Evolutionary conservation across 1,284 basidiomycete genomes (phyloP).

Genomic region (Microbotryum lychnidis-dioicae): DNA sequence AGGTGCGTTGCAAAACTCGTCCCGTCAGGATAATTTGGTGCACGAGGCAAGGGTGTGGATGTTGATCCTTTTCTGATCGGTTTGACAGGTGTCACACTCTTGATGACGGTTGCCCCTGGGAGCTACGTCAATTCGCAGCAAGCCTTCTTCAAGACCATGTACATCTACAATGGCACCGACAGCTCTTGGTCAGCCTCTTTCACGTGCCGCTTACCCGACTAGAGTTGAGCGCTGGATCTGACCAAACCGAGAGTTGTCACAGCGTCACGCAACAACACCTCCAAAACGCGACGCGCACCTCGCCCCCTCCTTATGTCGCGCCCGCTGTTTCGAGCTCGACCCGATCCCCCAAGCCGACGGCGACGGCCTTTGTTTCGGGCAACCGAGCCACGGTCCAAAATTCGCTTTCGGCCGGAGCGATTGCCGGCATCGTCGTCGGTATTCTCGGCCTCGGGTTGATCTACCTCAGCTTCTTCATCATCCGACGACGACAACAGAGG

Average conservation of each 20-base stretch:
- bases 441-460: not conserved
- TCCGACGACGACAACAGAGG: not conserved
- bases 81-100: no score
- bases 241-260: no score
- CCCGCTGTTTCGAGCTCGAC: not conserved
- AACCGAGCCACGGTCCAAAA: not conserved
- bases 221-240: no score
- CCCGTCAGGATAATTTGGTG: no score
- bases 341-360: not conserved
- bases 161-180: constrained; percentile 4
- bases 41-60: no score
- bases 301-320: no score
- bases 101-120: no score
- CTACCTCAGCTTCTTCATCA: not conserved
- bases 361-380: not conserved
- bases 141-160: not conserved
- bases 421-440: constrained; percentile 3
- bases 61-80: no score
- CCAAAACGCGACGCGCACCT: not conserved
- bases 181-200: not conserved
- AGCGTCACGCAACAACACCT: not conserved
- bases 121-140: not conserved
- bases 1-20: no score
- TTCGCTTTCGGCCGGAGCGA: not conserved
- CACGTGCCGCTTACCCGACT: not conserved